Conservation (phyloP, 441 rosid species). For the Populus hybrid region DNA sequence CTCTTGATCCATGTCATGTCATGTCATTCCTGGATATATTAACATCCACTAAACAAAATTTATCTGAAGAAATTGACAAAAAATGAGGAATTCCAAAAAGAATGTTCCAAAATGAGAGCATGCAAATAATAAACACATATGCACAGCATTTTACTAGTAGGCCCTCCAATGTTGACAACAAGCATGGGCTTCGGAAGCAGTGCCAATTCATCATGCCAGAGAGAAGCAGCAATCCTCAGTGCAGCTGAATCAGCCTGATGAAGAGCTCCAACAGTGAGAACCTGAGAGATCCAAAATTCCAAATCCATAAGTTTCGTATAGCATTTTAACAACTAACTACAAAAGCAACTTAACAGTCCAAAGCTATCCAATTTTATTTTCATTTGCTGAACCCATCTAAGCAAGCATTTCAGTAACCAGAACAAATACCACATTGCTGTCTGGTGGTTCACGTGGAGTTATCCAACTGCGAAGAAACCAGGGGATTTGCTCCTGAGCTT, state of each 20-base stretch:
- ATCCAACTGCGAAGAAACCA: conserved; percentile 76
- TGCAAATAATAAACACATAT: background rate
- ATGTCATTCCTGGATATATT: background rate
- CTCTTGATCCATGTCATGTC: background rate
- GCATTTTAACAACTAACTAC: conserved; percentile 7
- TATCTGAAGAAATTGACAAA: background rate
- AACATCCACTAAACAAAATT: background rate
- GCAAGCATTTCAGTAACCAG: conserved; percentile 2
- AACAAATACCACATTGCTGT: conserved; percentile 62
- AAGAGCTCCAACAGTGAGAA: conserved; percentile 82
- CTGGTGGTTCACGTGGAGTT: conserved; percentile 79
- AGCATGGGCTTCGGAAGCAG: conserved; percentile 73
- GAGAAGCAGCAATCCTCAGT: conserved; percentile 58
- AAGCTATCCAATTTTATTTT: background rate
- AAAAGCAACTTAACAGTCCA: background rate
- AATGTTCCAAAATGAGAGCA: conserved; percentile 5
- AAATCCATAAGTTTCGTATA: conserved; percentile 21
- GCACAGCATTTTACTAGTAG: conserved; percentile 50
- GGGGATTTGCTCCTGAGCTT: conserved; percentile 74
- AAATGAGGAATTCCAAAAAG: background rate
- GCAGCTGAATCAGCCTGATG: conserved; percentile 75
- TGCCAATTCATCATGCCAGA: conserved; percentile 80
- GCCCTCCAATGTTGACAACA: conserved; percentile 87
- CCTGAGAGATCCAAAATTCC: conserved; percentile 36
- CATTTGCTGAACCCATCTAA: background rate